phyloP scores from a whole-genome alignment of 441 rosid species.

The Francoa sonchifolia region DNA sequence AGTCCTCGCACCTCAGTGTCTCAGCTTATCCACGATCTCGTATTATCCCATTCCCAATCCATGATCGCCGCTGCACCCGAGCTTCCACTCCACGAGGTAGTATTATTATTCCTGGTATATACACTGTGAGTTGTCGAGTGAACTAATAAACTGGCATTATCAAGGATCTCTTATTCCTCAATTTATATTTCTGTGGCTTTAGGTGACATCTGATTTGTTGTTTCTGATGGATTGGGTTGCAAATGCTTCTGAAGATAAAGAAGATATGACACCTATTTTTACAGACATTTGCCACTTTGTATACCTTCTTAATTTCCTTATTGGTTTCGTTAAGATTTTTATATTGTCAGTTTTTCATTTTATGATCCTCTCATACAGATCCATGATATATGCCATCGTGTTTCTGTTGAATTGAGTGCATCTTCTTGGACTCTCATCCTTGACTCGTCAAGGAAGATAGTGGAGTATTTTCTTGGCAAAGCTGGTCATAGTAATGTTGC shows the following conservation, averaged over 20 bases:
- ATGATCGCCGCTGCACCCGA: slow-evolving; percentile 14
- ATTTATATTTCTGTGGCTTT: neutral
- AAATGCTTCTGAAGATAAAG: slow-evolving; percentile 8
- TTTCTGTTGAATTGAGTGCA: slow-evolving; percentile 10
- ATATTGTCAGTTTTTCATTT: neutral
- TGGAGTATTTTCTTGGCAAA: slow-evolving; percentile 10
- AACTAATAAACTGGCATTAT: neutral
- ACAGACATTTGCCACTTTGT: slow-evolving; percentile 15
- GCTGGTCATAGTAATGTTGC: slow-evolving; percentile 10
- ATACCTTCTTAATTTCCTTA: neutral
- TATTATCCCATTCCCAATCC: slow-evolving; percentile 12
- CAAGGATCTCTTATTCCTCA: neutral
- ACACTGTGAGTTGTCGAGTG: neutral
- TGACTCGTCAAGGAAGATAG: slow-evolving; percentile 13
- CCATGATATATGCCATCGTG: slow-evolving; percentile 9
- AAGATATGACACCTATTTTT: slow-evolving; percentile 1
- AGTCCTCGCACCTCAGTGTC: slow-evolving; percentile 15
- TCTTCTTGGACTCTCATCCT: slow-evolving; percentile 14
- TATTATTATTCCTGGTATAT: neutral
- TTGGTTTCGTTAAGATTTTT: neutral
- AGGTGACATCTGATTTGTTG: slow-evolving; percentile 16
- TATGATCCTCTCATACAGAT: slow-evolving; percentile 8
- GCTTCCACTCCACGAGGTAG: slow-evolving; percentile 18
- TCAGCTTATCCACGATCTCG: slow-evolving; percentile 15
- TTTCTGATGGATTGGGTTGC: slow-evolving; percentile 15